Evolutionary conservation across 2,329 filamentous ascomycete genomes (phyloP), one percentile per base, ranked within the genome.

Genomic region (Talaromyces piceae): DNA sequence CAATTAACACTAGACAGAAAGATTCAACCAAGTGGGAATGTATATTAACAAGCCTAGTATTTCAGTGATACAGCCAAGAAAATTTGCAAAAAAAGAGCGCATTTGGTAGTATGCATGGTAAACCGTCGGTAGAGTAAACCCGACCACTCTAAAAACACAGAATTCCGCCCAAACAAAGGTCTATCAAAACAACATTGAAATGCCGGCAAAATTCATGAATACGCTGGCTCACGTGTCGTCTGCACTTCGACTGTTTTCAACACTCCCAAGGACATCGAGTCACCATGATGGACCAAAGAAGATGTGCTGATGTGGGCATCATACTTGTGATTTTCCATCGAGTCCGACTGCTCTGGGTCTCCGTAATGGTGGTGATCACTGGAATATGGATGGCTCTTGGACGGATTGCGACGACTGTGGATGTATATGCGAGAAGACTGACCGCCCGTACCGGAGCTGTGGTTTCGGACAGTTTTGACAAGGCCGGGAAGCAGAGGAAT

Each of bases 221-320:
- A 37, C 8, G 28, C 45, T 8, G 0, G 69, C 55, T 7, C 58
- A 62, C 9, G 70, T 45, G 0, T 56, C 54, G 1, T 65, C 64
- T 2, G 67, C 61, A 1, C 69, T 53, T 37, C 64, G 63, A 3
- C 70, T 50, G 2, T 66, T 67, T 0, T 66, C 67, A 1, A 71
- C 49, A 49, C 71, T 60, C 7, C 69, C 69, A 49, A 72, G 62
- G 56, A 66, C 69, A 50, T 70, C 18, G 69, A 0, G 68, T 41
- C 37, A 41, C 5, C 37, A 41, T 41, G 37, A 11, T 45, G 31
- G 41, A 37, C 41, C n/a, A 50, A 39, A 16, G 41, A 20, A 13
- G 41, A 44, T 33, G 48, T 27, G 12, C 30, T 37, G 18, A 50
- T 26, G 25, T 45, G 41, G 33, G 41, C 31, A 33, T 50, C 48